Percentiles rank a stretch among this genome's conserved stretches.
Conservation (phyloP, 2,329 filamentous ascomycete species). For the Eutypa lata region DNA sequence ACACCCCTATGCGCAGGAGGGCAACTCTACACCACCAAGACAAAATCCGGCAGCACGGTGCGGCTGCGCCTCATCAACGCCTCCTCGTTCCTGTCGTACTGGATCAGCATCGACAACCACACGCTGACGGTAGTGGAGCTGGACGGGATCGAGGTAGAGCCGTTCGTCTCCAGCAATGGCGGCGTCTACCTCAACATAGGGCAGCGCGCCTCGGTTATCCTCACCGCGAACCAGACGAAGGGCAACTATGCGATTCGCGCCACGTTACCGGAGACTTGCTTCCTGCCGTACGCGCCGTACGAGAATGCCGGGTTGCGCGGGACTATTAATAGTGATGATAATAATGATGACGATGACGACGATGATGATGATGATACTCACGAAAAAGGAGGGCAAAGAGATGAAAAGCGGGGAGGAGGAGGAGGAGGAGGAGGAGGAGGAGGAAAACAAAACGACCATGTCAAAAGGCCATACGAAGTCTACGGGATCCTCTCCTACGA, state of each 20-base stretch:
- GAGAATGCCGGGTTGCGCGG: slow-evolving; percentile 21
- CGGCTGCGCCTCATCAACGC: slow-evolving; percentile 39
- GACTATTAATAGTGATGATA: no score
- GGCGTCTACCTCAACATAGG: slow-evolving; percentile 38
- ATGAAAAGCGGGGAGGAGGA: no score
- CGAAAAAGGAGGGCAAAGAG: no score
- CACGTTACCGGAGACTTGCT: slow-evolving; percentile 30
- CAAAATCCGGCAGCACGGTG: slow-evolving; percentile 23
- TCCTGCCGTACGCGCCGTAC: slow-evolving; percentile 32
- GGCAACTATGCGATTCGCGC: slow-evolving; percentile 36
- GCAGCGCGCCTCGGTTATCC: slow-evolving; percentile 36
- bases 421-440: no score
- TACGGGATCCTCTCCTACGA: slow-evolving; percentile 30
- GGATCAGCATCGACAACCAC: slow-evolving; percentile 38
- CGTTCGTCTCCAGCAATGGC: slow-evolving; percentile 19
- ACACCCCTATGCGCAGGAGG: slow-evolving; percentile 26
- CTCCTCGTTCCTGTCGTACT: slow-evolving; percentile 35
- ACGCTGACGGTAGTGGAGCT: slow-evolving; percentile 35
- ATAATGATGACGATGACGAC: no score
- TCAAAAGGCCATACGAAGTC: slow-evolving; percentile 21
- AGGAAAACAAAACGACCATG: no score
- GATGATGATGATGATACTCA: no score
- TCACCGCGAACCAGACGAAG: slow-evolving; percentile 27
- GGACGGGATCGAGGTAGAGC: slow-evolving; percentile 36
- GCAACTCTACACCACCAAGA: slow-evolving; percentile 27